A percentile compares a stretch with the other conserved stretches of the same genome.
phyloP scores from a whole-genome alignment of 805 yeast genomes.

The Yarrowia sp. region DNA sequence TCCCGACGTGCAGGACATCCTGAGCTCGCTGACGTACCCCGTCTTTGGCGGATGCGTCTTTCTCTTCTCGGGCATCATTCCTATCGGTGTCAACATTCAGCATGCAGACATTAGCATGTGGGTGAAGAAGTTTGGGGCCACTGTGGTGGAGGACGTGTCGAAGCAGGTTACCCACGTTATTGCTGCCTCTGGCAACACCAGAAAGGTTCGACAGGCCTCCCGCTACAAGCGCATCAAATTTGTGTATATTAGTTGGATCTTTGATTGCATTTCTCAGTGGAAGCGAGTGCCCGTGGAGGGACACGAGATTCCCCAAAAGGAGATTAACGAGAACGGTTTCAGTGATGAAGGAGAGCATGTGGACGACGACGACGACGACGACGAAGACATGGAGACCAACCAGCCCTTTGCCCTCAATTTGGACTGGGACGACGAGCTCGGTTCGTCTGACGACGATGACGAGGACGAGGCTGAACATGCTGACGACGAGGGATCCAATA shows the following conservation, averaged over 20 bases:
- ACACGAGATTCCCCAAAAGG: slow-evolving; percentile 38
- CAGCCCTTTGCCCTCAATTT: slow-evolving; percentile 7
- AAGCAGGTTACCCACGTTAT: slow-evolving; percentile 84
- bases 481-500: slow-evolving; percentile 27
- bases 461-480: slow-evolving; percentile 27
- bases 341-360: slow-evolving; percentile 36
- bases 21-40: slow-evolving; percentile 68
- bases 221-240: slow-evolving; percentile 60
- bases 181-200: slow-evolving; percentile 75
- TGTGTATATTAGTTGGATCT: slow-evolving; percentile 92
- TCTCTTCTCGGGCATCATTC: slow-evolving; percentile 85
- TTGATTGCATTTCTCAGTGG: slow-evolving; percentile 83
- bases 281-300: slow-evolving; percentile 59
- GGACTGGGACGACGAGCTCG: slow-evolving; percentile 27
- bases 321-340: slow-evolving; percentile 34
- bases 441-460: slow-evolving; percentile 22
- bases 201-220: slow-evolving; percentile 78
- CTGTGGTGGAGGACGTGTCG: slow-evolving; percentile 66
- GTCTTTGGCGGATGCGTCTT: slow-evolving; percentile 69
- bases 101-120: slow-evolving; percentile 86
- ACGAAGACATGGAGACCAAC: slow-evolving; percentile 10
- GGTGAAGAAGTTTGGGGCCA: slow-evolving; percentile 90
- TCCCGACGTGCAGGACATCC: slow-evolving; percentile 38
- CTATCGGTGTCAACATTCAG: slow-evolving; percentile 70
- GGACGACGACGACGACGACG: slow-evolving; percentile 29